Base-by-base conservation (phyloP, 441 rosid species). In the Syzygium malaccense region DNA sequence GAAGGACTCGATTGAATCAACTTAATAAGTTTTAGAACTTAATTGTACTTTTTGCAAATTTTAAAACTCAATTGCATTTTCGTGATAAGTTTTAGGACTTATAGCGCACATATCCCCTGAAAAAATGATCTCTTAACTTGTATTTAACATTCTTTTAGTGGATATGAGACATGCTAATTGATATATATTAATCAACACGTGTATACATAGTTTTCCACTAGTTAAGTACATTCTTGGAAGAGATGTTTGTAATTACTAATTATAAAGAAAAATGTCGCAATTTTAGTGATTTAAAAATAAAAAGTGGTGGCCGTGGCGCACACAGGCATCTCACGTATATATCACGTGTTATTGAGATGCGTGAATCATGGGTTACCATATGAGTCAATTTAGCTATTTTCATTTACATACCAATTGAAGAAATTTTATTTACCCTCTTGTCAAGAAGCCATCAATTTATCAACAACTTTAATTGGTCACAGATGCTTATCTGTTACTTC, bases 311-410 rank as follows among this genome's bases (percentile, higher is more conserved):
- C 18, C 23, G 23, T 1, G 41, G 41, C 30, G 0, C 41, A 64
- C 75, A 64, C 12, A 18, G 17, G 41, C 37, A 64, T 30, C 23
- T 9, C 5, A 15, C 8, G 23, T 12, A 4, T 30, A 30, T 64
- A 64, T 19, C 71, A 62, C 30, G 17, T 45, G 71, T 6, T 5
- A 64, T 3, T 7, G 71, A 64, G 75, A 64, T 30, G 75, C 0
- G 10, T 20, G 11, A 0, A 33, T 64, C 75, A 4, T 30, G 41
- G 0, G 6, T 8, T 64, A 64, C 75, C 17, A 30, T 64, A 8
- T 0, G 75, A 64, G 75, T 64, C 41, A 15, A 64, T 62, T 62
- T 62, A 10, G 3, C 68, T n/a, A 3, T 62, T n/a, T 30, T 62
- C 33, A 60, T 60, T 14, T 28, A 60, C 33, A 1, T 60, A 60